These are phyloP conservation scores for Annulohypoxylon moriforme DNA, from an alignment of 495 filamentous ascomycete genomes.

Conservation along the genomic window DNA sequence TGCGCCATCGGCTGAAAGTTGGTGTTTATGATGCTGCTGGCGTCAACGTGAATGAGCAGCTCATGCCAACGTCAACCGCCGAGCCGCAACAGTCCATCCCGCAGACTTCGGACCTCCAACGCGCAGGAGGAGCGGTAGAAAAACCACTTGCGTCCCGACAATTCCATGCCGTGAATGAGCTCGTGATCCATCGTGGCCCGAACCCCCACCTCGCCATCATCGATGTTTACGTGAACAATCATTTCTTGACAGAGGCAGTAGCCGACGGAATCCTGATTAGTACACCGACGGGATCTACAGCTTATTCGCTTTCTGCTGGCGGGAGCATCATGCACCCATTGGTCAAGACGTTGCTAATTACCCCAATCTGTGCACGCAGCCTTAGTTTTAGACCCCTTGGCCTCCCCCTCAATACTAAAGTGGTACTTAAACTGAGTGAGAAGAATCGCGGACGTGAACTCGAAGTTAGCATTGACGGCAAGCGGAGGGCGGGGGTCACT, in stretches of 20 bases:
- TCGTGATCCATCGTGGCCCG: slow-evolving; percentile 89
- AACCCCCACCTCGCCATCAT: slow-evolving; percentile 91
- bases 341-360: slow-evolving; percentile 86
- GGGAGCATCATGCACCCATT: slow-evolving; percentile 96
- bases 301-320: slow-evolving; percentile 90
- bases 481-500: slow-evolving; percentile 75
- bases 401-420: slow-evolving; percentile 83
- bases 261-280: slow-evolving; percentile 95
- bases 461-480: slow-evolving; percentile 90
- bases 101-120: slow-evolving; percentile 17
- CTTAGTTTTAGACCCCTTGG: slow-evolving; percentile 93
- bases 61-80: slow-evolving; percentile 58
- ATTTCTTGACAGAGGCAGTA: slow-evolving; percentile 90
- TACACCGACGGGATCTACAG: slow-evolving; percentile 93
- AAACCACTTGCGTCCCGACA: slow-evolving; percentile 52
- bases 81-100: slow-evolving; percentile 54
- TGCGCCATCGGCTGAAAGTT: slow-evolving; percentile 86
- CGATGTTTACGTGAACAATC: slow-evolving; percentile 84
- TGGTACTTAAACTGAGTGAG: slow-evolving; percentile 82
- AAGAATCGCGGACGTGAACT: slow-evolving; percentile 85
- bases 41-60: slow-evolving; percentile 59
- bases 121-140: slow-evolving; percentile 14
- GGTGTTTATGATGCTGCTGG: slow-evolving; percentile 76
- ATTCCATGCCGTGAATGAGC: slow-evolving; percentile 93
- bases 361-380: slow-evolving; percentile 92